phyloP scores from a whole-genome alignment of 495 filamentous ascomycete genomes.

The Geoglossum glabrum region DNA sequence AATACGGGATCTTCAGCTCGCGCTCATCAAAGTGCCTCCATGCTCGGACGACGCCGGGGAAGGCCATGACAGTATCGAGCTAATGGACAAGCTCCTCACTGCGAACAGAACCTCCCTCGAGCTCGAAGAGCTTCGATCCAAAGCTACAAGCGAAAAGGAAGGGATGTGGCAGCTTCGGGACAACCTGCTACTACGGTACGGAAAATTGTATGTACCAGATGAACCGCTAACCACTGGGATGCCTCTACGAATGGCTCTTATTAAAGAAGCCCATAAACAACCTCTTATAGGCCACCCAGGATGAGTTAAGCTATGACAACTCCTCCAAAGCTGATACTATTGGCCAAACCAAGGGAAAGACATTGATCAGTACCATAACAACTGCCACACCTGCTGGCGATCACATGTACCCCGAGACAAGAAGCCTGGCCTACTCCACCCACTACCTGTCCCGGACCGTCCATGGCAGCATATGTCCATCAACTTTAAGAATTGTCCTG shows the following conservation, averaged over 20 bases:
- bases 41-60: too few species aligned
- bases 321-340: background rate
- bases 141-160: background rate
- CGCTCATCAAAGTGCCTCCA: background rate
- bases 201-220: background rate
- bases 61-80: background rate
- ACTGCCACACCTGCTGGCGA: background rate
- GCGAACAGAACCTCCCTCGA: background rate
- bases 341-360: background rate
- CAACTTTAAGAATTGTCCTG: conserved; percentile 7
- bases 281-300: background rate
- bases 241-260: background rate
- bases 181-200: too few species aligned
- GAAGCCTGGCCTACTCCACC: background rate
- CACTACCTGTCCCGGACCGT: conserved; percentile 4
- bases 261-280: background rate
- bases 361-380: background rate
- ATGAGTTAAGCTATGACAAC: background rate
- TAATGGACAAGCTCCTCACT: background rate
- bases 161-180: background rate
- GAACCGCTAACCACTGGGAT: background rate
- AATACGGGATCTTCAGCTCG: background rate
- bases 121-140: background rate
- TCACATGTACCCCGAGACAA: background rate
- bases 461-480: conserved; percentile 6